Evolutionary conservation across 805 yeast genomes (phyloP).

Genomic region (Metschnikowia picachoensis): DNA sequence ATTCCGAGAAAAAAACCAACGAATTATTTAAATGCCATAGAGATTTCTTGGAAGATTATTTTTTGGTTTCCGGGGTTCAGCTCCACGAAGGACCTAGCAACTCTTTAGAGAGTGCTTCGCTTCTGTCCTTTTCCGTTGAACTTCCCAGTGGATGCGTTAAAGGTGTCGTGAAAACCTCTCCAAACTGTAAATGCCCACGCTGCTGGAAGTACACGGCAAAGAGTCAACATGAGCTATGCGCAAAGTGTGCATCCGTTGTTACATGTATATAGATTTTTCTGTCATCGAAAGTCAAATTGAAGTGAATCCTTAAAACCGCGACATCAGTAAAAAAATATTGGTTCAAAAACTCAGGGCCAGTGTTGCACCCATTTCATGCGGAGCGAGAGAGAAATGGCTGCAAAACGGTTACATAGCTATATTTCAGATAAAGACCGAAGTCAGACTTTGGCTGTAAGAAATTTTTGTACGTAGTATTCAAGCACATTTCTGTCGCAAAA

Average conservation of each 20-base stretch:
- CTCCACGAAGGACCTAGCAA: too few species aligned
- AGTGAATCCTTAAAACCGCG: too few species aligned
- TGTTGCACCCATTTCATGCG: too few species aligned
- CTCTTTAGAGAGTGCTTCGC: background rate
- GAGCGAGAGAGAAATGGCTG: too few species aligned
- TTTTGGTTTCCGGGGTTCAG: constrained; percentile 56
- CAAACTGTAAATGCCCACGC: constrained; percentile 73
- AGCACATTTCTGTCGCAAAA: too few species aligned
- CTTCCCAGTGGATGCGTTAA: constrained; percentile 22
- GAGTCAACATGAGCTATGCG: constrained; percentile 53
- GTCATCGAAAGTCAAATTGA: background rate
- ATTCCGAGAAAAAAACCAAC: constrained; percentile 1
- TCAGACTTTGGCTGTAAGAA: background rate
- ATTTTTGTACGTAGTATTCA: too few species aligned
- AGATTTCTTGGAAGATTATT: constrained; percentile 37
- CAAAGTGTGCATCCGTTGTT: constrained; percentile 53
- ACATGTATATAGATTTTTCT: constrained; percentile 21
- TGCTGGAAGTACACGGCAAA: constrained; percentile 82
- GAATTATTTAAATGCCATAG: constrained; percentile 21
- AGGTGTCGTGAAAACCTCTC: constrained; percentile 43
- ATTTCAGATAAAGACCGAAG: too few species aligned
- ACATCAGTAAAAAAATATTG: too few species aligned
- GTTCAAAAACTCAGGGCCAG: too few species aligned
- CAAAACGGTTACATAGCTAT: too few species aligned
- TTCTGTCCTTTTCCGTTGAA: background rate